phyloP scores from a whole-genome alignment of 1,284 basidiomycete genomes.

The Tilletia setariae region DNA sequence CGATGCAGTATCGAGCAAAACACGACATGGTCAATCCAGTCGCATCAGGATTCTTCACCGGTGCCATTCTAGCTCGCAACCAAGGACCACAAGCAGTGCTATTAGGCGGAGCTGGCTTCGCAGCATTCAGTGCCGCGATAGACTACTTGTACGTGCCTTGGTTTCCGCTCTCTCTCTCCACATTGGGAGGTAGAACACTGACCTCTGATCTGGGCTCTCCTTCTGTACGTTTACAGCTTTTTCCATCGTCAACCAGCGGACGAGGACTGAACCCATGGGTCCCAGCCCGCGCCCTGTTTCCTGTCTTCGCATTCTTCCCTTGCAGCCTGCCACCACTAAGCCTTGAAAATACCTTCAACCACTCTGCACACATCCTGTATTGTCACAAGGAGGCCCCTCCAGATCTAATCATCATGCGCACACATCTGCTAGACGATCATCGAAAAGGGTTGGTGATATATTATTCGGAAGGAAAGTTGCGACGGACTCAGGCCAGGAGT shows the following conservation, averaged over 20 bases:
- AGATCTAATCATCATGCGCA: too few relatives aligned
- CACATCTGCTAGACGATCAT: too few relatives aligned
- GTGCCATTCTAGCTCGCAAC: constrained; percentile 47
- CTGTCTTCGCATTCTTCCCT: too few relatives aligned
- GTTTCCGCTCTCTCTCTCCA: not conserved
- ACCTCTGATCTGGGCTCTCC: too few relatives aligned
- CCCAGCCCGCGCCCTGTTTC: too few relatives aligned
- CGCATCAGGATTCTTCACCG: constrained; percentile 42
- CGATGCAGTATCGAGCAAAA: constrained; percentile 46
- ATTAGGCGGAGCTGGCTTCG: constrained; percentile 49
- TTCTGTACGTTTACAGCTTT: not conserved
- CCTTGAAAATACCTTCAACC: too few relatives aligned
- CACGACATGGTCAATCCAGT: constrained; percentile 51
- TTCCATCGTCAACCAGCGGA: constrained; percentile 7
- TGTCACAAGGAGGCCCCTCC: too few relatives aligned
- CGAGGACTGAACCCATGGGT: not conserved
- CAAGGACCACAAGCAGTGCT: constrained; percentile 48
- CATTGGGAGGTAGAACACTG: not conserved
- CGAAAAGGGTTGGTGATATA: too few relatives aligned
- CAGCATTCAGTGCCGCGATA: constrained; percentile 51
- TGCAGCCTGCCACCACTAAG: too few relatives aligned
- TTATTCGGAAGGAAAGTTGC: too few relatives aligned
- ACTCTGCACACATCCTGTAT: too few relatives aligned
- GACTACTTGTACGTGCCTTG: constrained; percentile 41
- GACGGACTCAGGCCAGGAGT: too few relatives aligned